These are phyloP conservation scores for Monosporozyma aquatica DNA, from an alignment of 805 yeast genomes.

Conservation along the genomic window DNA sequence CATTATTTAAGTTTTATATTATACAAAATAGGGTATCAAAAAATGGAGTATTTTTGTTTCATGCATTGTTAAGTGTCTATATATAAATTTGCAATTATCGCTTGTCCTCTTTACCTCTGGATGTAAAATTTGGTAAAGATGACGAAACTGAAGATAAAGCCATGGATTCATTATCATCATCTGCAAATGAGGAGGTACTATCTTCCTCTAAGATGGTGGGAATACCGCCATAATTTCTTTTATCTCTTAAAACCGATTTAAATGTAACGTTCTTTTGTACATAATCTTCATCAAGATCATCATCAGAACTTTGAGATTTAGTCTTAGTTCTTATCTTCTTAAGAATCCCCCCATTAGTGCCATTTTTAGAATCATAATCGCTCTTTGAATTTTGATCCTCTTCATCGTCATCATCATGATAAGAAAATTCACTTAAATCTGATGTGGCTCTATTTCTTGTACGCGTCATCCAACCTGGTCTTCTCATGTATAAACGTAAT, in stretches of 20 bases:
- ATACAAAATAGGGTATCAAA: background rate
- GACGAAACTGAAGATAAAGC: constrained; percentile 11
- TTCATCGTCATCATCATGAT: constrained; percentile 16
- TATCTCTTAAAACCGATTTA: constrained; percentile 20
- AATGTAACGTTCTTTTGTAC: constrained; percentile 26
- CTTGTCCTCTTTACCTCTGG: constrained; percentile 1
- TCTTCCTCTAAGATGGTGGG: constrained; percentile 28
- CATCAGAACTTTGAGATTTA: constrained; percentile 8
- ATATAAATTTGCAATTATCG: no score
- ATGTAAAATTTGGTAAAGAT: constrained; percentile 8
- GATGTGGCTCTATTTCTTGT: constrained; percentile 22
- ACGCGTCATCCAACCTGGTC: constrained; percentile 26
- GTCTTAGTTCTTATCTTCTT: constrained; percentile 13
- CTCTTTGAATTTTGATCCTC: constrained; percentile 3
- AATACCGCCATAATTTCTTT: constrained; percentile 21
- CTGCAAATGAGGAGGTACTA: constrained; percentile 20
- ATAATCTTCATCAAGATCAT: constrained; percentile 10
- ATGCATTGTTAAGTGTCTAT: no score
- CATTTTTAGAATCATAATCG: constrained; percentile 7
- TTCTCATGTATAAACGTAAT: constrained; percentile 21
- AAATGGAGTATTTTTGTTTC: no score
- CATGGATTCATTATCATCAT: constrained; percentile 12
- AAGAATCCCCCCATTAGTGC: constrained; percentile 1
- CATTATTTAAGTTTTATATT: no score
- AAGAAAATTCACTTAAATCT: constrained; percentile 24